These are phyloP conservation scores for Jaapia argillacea DNA, from an alignment of 768 basidiomycete species.

Conservation along the genomic window DNA sequence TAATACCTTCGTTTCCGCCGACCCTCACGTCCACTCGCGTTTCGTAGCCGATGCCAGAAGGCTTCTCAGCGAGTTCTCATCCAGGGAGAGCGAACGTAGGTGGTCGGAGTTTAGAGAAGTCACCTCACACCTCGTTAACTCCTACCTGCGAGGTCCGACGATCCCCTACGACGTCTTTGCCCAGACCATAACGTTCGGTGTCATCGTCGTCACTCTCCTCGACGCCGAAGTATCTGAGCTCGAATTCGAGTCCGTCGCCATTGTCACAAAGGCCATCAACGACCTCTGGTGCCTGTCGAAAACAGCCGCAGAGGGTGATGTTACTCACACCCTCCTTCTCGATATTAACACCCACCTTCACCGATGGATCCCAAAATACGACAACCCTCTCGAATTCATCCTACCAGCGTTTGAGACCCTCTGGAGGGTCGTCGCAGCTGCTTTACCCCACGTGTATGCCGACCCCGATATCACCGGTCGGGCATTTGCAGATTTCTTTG, in stretches of 20 bases:
- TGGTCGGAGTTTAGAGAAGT: too few relatives aligned
- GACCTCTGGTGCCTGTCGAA: conserved; percentile 38
- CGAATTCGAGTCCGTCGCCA: conserved; percentile 20
- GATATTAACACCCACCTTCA: conserved; percentile 27
- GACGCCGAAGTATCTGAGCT: conserved; percentile 20
- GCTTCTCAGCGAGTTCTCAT: too few relatives aligned
- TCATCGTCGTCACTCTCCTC: conserved; percentile 33
- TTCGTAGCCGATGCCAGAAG: too few relatives aligned
- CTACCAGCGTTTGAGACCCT: conserved; percentile 54
- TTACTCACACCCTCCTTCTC: conserved; percentile 22
- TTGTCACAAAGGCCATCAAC: conserved; percentile 32
- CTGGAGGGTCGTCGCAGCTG: conserved; percentile 47
- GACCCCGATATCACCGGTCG: conserved; percentile 14
- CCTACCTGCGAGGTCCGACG: too few relatives aligned
- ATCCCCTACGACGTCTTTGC: conserved; percentile 30
- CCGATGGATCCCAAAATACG: conserved; percentile 28
- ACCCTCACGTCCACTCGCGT: too few relatives aligned
- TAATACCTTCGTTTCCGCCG: too few relatives aligned
- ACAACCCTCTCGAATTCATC: conserved; percentile 38
- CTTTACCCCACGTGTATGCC: conserved; percentile 27
- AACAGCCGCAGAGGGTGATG: conserved; percentile 15
- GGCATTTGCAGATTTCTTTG: conserved; percentile 27
- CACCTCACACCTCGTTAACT: too few relatives aligned
- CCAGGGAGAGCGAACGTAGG: too few relatives aligned
- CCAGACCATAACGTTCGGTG: conserved; percentile 32